Conservation (phyloP, 306 rosid species). For the Senna siamea region DNA sequence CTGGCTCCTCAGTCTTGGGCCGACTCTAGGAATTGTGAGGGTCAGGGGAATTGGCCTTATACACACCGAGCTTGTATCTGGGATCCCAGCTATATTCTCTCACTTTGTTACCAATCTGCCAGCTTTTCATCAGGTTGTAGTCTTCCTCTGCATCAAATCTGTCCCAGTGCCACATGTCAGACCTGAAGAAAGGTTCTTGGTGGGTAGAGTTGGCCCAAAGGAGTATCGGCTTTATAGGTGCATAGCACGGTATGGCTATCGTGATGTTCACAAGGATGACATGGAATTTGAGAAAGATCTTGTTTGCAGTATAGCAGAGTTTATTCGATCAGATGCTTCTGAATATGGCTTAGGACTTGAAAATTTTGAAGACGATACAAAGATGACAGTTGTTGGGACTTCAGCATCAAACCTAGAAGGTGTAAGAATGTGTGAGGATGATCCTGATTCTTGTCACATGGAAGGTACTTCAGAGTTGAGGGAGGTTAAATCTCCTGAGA, state of each 20-base stretch:
- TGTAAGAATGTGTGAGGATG: slow-evolving; percentile 70
- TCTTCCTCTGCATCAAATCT: slow-evolving; percentile 95
- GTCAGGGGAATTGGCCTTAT: slow-evolving; percentile 95
- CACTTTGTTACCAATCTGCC: slow-evolving; percentile 98
- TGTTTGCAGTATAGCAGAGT: slow-evolving; percentile 82
- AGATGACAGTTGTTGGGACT: slow-evolving; percentile 92
- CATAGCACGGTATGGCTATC: slow-evolving; percentile 95
- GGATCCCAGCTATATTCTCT: slow-evolving; percentile 95
- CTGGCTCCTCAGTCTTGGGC: slow-evolving; percentile 88
- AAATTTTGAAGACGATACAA: slow-evolving; percentile 56
- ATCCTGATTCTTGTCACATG: slow-evolving; percentile 36
- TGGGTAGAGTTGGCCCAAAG: slow-evolving; percentile 96
- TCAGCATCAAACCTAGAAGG: slow-evolving; percentile 68
- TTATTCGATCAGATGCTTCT: slow-evolving; percentile 69
- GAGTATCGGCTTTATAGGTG: slow-evolving; percentile 87
- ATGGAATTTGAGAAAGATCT: slow-evolving; percentile 88
- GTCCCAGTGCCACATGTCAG: slow-evolving; percentile 95
- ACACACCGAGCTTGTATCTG: slow-evolving; percentile 92
- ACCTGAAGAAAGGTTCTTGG: slow-evolving; percentile 90
- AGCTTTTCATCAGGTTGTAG: slow-evolving; percentile 94
- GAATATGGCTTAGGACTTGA: slow-evolving; percentile 46
- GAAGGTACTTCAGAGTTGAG: slow-evolving; percentile 67
- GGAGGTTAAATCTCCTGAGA: slow-evolving; percentile 65
- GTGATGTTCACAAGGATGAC: slow-evolving; percentile 85
- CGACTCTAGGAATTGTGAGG: slow-evolving; percentile 82